Conservation (phyloP, 2,329 filamentous ascomycete genomes). For the Paraconiothyrium brasiliense region DNA sequence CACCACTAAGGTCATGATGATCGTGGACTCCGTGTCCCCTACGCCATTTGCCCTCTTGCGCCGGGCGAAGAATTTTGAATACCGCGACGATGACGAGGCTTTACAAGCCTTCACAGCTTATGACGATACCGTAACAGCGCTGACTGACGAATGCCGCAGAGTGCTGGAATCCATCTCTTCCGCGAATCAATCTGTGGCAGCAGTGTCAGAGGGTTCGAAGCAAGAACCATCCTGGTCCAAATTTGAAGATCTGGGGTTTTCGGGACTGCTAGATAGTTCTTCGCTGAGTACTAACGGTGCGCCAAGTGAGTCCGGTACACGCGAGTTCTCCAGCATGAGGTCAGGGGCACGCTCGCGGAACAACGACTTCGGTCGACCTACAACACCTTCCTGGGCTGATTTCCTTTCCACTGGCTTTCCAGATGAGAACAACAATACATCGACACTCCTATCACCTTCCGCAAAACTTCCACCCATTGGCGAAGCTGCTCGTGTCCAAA, state of each 20-base stretch:
- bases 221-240: slow-evolving; percentile 92
- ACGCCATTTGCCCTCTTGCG: slow-evolving; percentile 92
- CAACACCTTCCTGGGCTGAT: slow-evolving; percentile 97
- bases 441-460: slow-evolving; percentile 82
- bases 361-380: slow-evolving; percentile 79
- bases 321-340: slow-evolving; percentile 81
- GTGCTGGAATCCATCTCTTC: slow-evolving; percentile 89
- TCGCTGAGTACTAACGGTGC: slow-evolving; percentile 46
- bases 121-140: slow-evolving; percentile 84
- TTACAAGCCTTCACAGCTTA: slow-evolving; percentile 86
- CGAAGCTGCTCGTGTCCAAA: slow-evolving; percentile 72
- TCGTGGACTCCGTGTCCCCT: slow-evolving; percentile 92
- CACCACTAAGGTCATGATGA: slow-evolving; percentile 94
- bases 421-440: slow-evolving; percentile 74
- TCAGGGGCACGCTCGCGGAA: slow-evolving; percentile 72
- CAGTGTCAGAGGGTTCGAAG: slow-evolving; percentile 62
- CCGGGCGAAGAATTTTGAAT: slow-evolving; percentile 93
- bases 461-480: slow-evolving; percentile 92
- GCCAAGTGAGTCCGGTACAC: slow-evolving; percentile 42
- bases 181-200: slow-evolving; percentile 80
- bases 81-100: slow-evolving; percentile 86
- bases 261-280: slow-evolving; percentile 75
- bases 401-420: slow-evolving; percentile 94
- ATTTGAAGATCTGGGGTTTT: slow-evolving; percentile 95
- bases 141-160: slow-evolving; percentile 93